phyloP scores from a whole-genome alignment of 2,329 filamentous ascomycete genomes.

The Pleurostoma richardsiae region DNA sequence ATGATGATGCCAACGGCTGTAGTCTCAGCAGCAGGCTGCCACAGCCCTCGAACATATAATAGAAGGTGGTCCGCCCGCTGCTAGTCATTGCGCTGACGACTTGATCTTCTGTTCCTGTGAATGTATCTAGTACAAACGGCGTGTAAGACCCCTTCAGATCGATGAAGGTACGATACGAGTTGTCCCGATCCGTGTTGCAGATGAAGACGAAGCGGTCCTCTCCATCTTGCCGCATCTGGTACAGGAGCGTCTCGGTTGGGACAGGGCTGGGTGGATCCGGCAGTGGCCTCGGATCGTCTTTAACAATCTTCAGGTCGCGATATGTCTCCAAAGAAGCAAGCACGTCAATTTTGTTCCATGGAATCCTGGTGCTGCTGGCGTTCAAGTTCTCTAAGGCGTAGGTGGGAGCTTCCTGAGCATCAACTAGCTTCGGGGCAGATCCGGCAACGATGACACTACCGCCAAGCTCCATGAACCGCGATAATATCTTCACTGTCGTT shows the following conservation, averaged over 20 bases:
- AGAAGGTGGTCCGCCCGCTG: not conserved
- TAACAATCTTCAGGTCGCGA: conserved; percentile 15
- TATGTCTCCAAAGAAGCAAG: conserved; percentile 11
- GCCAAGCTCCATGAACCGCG: conserved; percentile 13
- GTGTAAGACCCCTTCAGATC: conserved; percentile 18
- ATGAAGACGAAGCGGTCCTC: conserved; percentile 21
- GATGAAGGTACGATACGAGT: conserved; percentile 11
- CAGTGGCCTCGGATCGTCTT: not conserved
- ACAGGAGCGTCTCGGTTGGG: conserved; percentile 13
- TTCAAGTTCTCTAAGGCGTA: not conserved
- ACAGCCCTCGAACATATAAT: conserved; percentile 19
- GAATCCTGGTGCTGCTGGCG: conserved; percentile 7
- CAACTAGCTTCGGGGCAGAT: conserved; percentile 13
- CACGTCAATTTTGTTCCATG: conserved; percentile 11
- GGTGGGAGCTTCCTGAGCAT: conserved; percentile 6
- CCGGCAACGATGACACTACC: conserved; percentile 18
- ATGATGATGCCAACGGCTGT: not conserved
- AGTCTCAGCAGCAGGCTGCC: conserved; percentile 14
- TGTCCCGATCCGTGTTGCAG: conserved; percentile 20
- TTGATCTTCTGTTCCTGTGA: conserved; percentile 17
- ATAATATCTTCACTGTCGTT: conserved; percentile 16
- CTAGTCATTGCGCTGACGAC: conserved; percentile 12
- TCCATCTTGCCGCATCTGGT: conserved; percentile 22
- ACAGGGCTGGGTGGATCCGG: not conserved
- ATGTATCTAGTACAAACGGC: conserved; percentile 17